Percentiles rank a stretch among this genome's conserved stretches.
Conservation (phyloP, 345 rosid genomes). For the Ceriops tagal region DNA sequence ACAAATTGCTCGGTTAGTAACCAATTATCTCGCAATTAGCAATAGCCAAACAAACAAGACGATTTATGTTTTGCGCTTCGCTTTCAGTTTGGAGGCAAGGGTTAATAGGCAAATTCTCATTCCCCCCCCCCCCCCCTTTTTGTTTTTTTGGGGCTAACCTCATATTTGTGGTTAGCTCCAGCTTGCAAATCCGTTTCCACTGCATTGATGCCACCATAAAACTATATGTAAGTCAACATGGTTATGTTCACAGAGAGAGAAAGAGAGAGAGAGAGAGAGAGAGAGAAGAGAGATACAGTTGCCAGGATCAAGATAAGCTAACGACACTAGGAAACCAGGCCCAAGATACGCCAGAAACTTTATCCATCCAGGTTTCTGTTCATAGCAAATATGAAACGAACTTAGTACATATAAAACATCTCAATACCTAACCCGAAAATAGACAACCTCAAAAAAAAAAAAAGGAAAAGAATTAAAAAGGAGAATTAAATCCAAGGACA, state of each 20-base stretch:
- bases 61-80: not conserved
- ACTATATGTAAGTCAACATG: not conserved
- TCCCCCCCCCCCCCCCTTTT: too few relatives aligned
- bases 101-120: too few relatives aligned
- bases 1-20: not conserved
- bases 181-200: conserved; percentile 81
- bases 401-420: not conserved
- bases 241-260: not conserved
- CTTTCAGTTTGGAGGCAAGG: not conserved
- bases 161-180: conserved; percentile 50
- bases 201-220: conserved; percentile 13
- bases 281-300: conserved; percentile 24
- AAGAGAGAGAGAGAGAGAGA: not conserved
- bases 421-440: not conserved
- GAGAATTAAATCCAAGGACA: not conserved
- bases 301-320: conserved; percentile 70
- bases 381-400: not conserved
- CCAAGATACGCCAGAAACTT: conserved; percentile 50
- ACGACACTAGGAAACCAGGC: conserved; percentile 59
- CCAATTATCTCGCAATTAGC: not conserved
- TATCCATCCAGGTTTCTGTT: conserved; percentile 53
- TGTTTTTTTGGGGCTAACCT: conserved; percentile 30
- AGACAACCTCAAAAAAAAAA: not conserved
- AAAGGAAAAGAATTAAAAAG: not conserved
- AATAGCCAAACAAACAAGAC: too few relatives aligned